Evolutionary conservation across 441 rosid species (phyloP), one percentile per base, ranked within the genome.

Genomic region (Croton setiger): DNA sequence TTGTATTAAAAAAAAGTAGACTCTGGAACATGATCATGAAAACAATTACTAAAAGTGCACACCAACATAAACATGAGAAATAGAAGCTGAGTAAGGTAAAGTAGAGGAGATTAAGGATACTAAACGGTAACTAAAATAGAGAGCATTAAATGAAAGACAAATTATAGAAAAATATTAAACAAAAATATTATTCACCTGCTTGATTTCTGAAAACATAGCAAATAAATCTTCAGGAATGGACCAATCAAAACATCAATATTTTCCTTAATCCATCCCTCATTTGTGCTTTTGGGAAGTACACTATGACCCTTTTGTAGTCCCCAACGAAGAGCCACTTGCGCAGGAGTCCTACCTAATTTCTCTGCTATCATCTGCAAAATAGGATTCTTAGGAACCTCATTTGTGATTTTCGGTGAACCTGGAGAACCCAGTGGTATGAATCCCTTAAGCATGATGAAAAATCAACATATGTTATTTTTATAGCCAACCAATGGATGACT

Each of bases 221-320:
- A 86, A 21, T 76, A 88, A 69, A 17, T 84, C 83, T 7, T 81
- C 63, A 3, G 93, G 88, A 5, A 90, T 83, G 7, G 71, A 75
- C 93, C 93, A 88, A 68, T 76, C 73, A 4, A 78, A 66, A 90
- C 73, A 36, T 85, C 87, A 13, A 83, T 73, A 59, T 89, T 89
- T 71, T 82, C 80, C 80, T 62, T 85, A 72, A 87, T 81, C 70
- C 93, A 81, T 5, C 36, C 67, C 67, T 86, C 85, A n/a, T 75
- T 78, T 31, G 75, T 76, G 72, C 91, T 89, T 74, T 84, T 89
- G 13, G 91, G 89, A 18, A 87, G 80, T 13, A 86, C 82, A 60
- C 88, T 85, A 67, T 83, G 91, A 69, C 88, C 93, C 80, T 70
- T 76, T 60, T 84, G 87, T 47, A 87, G 70, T 1, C 90, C 91